Conservation (phyloP, 1,284 basidiomycete species). For the Gomphus bonarii region DNA sequence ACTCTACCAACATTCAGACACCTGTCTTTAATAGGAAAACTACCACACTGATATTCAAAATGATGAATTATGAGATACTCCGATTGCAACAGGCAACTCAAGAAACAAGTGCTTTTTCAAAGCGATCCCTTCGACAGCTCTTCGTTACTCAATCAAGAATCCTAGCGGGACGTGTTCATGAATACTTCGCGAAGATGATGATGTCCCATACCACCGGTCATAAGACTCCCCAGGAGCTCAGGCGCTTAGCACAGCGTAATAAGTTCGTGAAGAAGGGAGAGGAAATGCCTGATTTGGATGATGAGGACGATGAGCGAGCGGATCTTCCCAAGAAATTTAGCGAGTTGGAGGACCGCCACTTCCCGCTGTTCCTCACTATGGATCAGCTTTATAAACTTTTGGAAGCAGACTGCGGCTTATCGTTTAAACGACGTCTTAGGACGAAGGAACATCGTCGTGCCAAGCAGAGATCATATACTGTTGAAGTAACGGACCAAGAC, state of each 20-base stretch:
- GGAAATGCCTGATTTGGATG: slow-evolving; percentile 32
- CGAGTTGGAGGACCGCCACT: slow-evolving; percentile 47
- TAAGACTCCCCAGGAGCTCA: slow-evolving; percentile 29
- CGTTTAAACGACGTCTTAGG: slow-evolving; percentile 10
- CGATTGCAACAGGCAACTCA: slow-evolving; percentile 22
- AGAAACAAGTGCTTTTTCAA: slow-evolving; percentile 20
- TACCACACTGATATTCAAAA: slow-evolving; percentile 66
- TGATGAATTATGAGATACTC: slow-evolving; percentile 46
- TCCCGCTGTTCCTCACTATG: slow-evolving; percentile 62
- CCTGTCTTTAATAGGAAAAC: slow-evolving; percentile 44
- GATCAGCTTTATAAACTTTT: slow-evolving; percentile 28
- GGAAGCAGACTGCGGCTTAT: slow-evolving; percentile 15
- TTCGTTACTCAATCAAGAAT: slow-evolving; percentile 64
- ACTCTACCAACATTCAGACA: not conserved
- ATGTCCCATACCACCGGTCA: slow-evolving; percentile 34
- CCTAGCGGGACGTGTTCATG: slow-evolving; percentile 54
- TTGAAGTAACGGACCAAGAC: slow-evolving; percentile 2
- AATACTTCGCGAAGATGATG: slow-evolving; percentile 48
- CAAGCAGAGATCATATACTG: slow-evolving; percentile 11
- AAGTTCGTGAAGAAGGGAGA: slow-evolving; percentile 17
- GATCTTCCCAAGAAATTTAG: slow-evolving; percentile 50
- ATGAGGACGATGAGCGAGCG: slow-evolving; percentile 32
- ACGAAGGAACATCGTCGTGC: slow-evolving; percentile 14
- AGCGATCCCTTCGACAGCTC: slow-evolving; percentile 46
- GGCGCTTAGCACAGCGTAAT: slow-evolving; percentile 2